Evolutionary conservation across 2,329 filamentous ascomycete genomes (phyloP).

Genomic region (Dryadomyces sulphureus): DNA sequence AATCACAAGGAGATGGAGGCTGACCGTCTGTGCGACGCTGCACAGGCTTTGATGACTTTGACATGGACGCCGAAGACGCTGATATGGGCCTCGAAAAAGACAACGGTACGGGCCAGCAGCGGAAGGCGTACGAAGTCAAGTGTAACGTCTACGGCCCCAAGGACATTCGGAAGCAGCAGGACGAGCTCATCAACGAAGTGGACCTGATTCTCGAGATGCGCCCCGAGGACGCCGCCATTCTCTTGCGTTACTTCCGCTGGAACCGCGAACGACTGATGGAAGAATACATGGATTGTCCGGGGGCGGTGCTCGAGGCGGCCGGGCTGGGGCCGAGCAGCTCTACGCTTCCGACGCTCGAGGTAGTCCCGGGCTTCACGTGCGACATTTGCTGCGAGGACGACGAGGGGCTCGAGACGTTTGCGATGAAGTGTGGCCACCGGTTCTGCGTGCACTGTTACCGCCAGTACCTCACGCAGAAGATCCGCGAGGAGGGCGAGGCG

Average conservation of each 20-base stretch:
- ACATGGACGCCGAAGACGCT: constrained; percentile 38
- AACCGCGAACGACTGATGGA: constrained; percentile 93
- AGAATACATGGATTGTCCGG: constrained; percentile 82
- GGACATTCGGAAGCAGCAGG: constrained; percentile 76
- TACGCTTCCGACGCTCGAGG: constrained; percentile 51
- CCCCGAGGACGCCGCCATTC: constrained; percentile 78
- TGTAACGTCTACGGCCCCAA: constrained; percentile 67
- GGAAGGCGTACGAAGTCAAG: constrained; percentile 67
- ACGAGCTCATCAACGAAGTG: constrained; percentile 76
- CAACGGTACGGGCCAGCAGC: constrained; percentile 48
- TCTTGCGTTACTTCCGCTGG: constrained; percentile 82
- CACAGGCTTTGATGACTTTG: constrained; percentile 35
- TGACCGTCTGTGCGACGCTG: no score
- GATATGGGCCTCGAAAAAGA: constrained; percentile 44
- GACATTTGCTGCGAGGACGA: constrained; percentile 95
- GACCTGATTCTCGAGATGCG: constrained; percentile 81
- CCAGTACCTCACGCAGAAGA: constrained; percentile 85
- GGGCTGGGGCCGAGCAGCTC: constrained; percentile 57
- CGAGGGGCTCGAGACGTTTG: constrained; percentile 63
- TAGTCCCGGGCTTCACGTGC: constrained; percentile 65
- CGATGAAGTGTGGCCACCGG: constrained; percentile 86
- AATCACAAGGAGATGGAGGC: no score
- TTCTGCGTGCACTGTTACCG: constrained; percentile 89
- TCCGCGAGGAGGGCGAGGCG: constrained; percentile 87
- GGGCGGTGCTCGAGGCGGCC: constrained; percentile 67